phyloP scores from a whole-genome alignment of 2,329 filamentous ascomycete genomes.

The Colletotrichum kahawae region DNA sequence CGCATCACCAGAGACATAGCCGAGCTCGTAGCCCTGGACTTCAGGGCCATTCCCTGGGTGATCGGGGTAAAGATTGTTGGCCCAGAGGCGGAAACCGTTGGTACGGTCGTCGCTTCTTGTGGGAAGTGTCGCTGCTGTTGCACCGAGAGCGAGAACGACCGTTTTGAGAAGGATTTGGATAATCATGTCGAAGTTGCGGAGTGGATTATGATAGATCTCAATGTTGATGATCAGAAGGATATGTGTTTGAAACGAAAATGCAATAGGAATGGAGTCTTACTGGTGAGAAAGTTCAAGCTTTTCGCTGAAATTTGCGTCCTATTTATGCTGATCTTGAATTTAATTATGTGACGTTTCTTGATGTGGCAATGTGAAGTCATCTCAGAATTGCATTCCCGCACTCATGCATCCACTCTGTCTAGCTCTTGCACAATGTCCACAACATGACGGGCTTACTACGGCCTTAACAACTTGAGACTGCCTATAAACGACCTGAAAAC shows the following conservation, averaged over 20 bases:
- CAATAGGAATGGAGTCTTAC: background rate
- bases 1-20: background rate
- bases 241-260: background rate
- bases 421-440: background rate
- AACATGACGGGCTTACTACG: background rate
- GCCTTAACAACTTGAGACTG: background rate
- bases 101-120: background rate
- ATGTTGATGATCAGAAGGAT: background rate
- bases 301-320: accelerated
- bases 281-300: background rate
- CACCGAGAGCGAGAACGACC: background rate
- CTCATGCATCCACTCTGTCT: background rate
- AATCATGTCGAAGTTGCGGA: accelerated
- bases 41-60: background rate
- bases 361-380: background rate
- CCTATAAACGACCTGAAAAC: background rate
- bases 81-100: background rate
- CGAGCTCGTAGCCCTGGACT: background rate
- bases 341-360: background rate
- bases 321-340: background rate
- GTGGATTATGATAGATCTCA: background rate
- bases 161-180: background rate
- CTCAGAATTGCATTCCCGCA: background rate
- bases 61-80: background rate
- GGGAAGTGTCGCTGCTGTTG: background rate